phyloP scores from a whole-genome alignment of 2,329 filamentous ascomycete species.

The Calonectria crousiana region DNA sequence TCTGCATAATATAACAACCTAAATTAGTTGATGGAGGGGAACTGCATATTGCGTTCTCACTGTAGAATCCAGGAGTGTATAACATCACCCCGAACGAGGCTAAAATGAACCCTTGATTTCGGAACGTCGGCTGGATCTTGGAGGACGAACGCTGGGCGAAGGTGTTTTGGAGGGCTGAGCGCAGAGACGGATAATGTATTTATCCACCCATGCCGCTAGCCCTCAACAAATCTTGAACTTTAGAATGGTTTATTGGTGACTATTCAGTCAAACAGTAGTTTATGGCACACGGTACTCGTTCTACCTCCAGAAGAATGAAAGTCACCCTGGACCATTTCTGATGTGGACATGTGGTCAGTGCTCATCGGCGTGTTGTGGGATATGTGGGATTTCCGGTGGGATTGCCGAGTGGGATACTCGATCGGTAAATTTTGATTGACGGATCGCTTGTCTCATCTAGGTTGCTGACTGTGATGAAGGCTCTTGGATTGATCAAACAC shows the following conservation, averaged over 20 bases:
- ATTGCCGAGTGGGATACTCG: background rate
- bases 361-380: background rate
- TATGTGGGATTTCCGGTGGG: background rate
- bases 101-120: too few relatives aligned
- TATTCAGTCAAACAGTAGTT: background rate
- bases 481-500: background rate
- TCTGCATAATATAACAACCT: too few relatives aligned
- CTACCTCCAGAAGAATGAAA: background rate
- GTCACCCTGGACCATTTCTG: background rate
- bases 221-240: background rate
- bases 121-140: too few relatives aligned
- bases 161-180: too few relatives aligned
- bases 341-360: background rate
- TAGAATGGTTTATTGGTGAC: background rate
- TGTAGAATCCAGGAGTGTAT: background rate
- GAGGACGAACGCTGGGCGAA: too few relatives aligned
- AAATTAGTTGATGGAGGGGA: too few relatives aligned
- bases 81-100: too few relatives aligned
- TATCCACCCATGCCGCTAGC: too few relatives aligned
- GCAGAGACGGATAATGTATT: too few relatives aligned
- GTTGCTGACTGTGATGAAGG: background rate
- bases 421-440: background rate
- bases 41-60: background rate
- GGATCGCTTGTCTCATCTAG: background rate
- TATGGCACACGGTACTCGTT: background rate